Evolutionary conservation across 2,329 filamentous ascomycete genomes (phyloP).

Genomic region (Volutella citrinella): DNA sequence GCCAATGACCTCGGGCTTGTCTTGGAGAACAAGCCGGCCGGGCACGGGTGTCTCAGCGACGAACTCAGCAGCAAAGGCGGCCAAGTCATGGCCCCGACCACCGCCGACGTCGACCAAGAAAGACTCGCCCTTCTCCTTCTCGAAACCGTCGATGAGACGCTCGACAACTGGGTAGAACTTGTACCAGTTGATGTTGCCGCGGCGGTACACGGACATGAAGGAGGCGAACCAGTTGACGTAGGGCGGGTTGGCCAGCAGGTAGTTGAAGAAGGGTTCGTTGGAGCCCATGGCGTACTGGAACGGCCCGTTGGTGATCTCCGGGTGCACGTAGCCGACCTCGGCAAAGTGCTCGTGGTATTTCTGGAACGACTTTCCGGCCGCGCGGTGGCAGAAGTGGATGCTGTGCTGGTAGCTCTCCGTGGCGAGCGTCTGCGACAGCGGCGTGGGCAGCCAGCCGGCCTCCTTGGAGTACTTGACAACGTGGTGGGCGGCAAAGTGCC

Average conservation of each 20-base stretch:
- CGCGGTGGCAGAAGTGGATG: conserved; percentile 10
- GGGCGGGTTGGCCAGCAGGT: conserved; percentile 7
- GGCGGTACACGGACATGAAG: conserved; percentile 13
- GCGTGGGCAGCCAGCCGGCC: conserved; percentile 11
- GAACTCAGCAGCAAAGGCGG: conserved; percentile 9
- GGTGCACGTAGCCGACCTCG: conserved; percentile 8
- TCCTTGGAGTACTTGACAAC: conserved; percentile 7
- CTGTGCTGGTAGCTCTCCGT: conserved; percentile 11
- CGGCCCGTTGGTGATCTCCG: conserved; percentile 4
- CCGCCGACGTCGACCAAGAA: conserved; percentile 18
- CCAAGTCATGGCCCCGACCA: conserved; percentile 16
- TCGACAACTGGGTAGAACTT: conserved; percentile 10
- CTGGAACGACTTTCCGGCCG: conserved; percentile 7
- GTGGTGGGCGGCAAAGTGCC: conserved; percentile 12
- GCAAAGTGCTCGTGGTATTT: conserved; percentile 11
- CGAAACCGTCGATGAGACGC: conserved; percentile 5
- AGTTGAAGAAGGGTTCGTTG: conserved; percentile 9
- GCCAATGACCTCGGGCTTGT: conserved; percentile 16
- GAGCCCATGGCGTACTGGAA: conserved; percentile 13
- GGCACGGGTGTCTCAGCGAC: background rate
- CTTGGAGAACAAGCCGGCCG: conserved; percentile 14
- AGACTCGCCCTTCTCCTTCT: conserved; percentile 3
- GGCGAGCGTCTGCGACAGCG: conserved; percentile 9
- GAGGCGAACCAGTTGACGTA: conserved; percentile 12
- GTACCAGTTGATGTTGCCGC: conserved; percentile 11